These are phyloP conservation scores for Aotearoamyces nothofagi DNA, from an alignment of 2,329 filamentous ascomycete genomes.

Conservation along the genomic window DNA sequence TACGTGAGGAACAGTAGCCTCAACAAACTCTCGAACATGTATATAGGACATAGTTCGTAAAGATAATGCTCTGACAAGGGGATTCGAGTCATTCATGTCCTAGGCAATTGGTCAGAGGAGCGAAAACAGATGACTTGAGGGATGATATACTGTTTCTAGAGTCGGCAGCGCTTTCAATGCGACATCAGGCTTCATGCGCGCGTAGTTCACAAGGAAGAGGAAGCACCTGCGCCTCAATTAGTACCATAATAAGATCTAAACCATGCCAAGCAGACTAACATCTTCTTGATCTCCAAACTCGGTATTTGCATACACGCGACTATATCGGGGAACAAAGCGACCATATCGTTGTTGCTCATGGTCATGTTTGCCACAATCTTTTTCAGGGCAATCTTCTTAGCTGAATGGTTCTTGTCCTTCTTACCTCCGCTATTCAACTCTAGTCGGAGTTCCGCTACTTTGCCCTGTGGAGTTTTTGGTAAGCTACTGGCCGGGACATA, in stretches of 20 bases:
- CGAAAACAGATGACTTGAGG: neutral
- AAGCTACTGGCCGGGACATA: too few species aligned
- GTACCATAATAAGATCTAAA: conserved; percentile 7
- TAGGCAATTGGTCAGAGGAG: conserved; percentile 20
- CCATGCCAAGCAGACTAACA: conserved; percentile 57
- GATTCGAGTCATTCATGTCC: conserved; percentile 91
- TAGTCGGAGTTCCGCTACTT: conserved; percentile 90
- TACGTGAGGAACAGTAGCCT: conserved; percentile 72
- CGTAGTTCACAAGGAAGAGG: conserved; percentile 92
- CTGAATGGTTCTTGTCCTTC: conserved; percentile 92
- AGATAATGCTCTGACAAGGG: conserved; percentile 80
- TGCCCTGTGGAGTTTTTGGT: conserved; percentile 57
- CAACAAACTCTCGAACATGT: conserved; percentile 89
- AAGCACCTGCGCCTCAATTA: conserved; percentile 59
- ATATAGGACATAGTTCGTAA: conserved; percentile 95
- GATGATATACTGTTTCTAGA: conserved; percentile 51
- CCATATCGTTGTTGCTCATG: conserved; percentile 99
- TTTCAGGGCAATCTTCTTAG: conserved; percentile 96
- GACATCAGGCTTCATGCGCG: conserved; percentile 83
- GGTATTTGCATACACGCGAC: conserved; percentile 90
- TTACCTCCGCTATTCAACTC: conserved; percentile 89
- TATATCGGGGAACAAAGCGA: conserved; percentile 88
- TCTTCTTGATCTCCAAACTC: conserved; percentile 98
- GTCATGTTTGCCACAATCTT: conserved; percentile 99
- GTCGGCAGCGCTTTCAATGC: conserved; percentile 86